Evolutionary conservation across 441 rosid genomes (phyloP).

Genomic region (Populus hybrid): DNA sequence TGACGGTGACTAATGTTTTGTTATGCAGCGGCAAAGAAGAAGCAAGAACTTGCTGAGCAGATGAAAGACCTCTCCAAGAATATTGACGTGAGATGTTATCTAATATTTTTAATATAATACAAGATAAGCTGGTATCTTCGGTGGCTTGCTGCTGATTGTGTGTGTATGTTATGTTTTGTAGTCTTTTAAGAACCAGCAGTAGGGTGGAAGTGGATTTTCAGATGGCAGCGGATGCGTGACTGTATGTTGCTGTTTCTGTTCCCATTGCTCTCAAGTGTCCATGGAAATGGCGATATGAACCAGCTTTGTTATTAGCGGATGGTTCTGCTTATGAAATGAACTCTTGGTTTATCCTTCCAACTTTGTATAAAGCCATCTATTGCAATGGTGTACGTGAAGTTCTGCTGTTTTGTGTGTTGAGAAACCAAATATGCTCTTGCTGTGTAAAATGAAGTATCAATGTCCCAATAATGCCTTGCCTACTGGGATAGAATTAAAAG

Average conservation of each 20-base stretch:
- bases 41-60: conserved; percentile 60
- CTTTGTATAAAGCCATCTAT: not conserved
- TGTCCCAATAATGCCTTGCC: too few relatives aligned
- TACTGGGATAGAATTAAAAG: too few relatives aligned
- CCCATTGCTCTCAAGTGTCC: not conserved
- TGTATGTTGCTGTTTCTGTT: not conserved
- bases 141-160: not conserved
- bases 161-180: conserved; percentile 9
- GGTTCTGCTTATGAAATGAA: not conserved
- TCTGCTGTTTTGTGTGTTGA: not conserved
- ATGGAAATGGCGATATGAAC: not conserved
- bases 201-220: not conserved
- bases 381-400: not conserved
- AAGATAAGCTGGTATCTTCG: not conserved
- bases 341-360: not conserved
- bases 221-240: not conserved
- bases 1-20: not conserved
- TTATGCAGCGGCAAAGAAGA: conserved; percentile 59
- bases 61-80: conserved; percentile 63
- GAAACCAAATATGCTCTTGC: not conserved
- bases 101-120: not conserved
- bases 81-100: conserved; percentile 37
- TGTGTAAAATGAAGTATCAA: not conserved
- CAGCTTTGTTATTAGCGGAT: not conserved
- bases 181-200: conserved; percentile 42